A percentile compares a stretch with the other conserved stretches of the same genome.
Evolutionary conservation across 805 yeast genomes (phyloP).

Genomic region (Starmera caribaea): DNA sequence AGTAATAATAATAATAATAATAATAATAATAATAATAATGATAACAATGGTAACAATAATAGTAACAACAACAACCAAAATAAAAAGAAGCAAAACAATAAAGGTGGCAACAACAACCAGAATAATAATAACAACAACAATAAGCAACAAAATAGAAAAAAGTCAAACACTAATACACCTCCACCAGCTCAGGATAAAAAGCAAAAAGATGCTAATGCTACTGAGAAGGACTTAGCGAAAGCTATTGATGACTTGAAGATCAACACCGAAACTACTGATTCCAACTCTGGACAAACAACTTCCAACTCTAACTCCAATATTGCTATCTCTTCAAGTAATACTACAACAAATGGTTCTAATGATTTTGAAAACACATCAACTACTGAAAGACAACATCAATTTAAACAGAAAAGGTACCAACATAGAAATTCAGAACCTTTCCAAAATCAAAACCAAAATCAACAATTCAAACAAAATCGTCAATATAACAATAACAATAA

Average conservation of each 20-base stretch:
- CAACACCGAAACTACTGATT: not conserved
- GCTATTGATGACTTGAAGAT: not conserved
- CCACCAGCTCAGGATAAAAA: not conserved
- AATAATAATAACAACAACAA: constrained; percentile 1
- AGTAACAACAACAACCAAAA: not conserved
- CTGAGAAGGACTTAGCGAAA: not conserved
- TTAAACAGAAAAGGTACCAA: constrained; percentile 2
- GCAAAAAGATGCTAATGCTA: not conserved
- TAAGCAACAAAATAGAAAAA: constrained; percentile 1
- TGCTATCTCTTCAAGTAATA: no score
- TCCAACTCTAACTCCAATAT: not conserved
- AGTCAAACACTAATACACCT: no score
- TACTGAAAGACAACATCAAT: not conserved
- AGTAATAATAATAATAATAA: constrained; percentile 3
- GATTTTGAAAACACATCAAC: no score
- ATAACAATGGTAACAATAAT: constrained; percentile 2
- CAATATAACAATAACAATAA: not conserved
- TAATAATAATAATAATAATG: not conserved
- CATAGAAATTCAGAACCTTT: constrained; percentile 16
- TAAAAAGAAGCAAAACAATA: not conserved
- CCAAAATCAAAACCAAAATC: constrained; percentile 1
- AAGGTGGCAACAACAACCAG: constrained; percentile 1
- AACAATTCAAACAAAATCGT: not conserved
- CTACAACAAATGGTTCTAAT: no score
- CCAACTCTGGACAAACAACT: not conserved